These are phyloP conservation scores for Coemansia sp. DNA, from an alignment of 192 early-diverging fungal species.

Conservation along the genomic window DNA sequence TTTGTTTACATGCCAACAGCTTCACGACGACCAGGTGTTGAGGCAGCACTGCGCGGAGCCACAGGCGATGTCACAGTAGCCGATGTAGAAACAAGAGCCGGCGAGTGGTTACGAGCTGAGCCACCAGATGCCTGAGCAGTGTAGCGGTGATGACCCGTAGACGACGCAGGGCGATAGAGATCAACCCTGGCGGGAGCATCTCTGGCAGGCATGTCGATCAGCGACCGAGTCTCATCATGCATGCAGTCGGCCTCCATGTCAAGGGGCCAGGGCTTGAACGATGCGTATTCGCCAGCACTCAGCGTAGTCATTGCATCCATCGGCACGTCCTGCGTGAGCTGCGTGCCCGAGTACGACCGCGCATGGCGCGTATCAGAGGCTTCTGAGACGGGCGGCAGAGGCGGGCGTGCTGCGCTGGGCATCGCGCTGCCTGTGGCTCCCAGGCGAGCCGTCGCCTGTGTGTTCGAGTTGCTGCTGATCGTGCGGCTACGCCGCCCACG, in stretches of 20 bases:
- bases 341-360: conserved; percentile 40
- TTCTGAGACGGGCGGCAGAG: conserved; percentile 27
- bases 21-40: conserved; percentile 47
- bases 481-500: conserved; percentile 39
- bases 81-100: conserved; percentile 14
- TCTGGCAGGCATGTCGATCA: conserved; percentile 28
- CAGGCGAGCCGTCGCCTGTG: neutral
- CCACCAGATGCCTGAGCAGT: neutral
- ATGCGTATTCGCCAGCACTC: conserved; percentile 33
- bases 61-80: conserved; percentile 30
- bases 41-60: conserved; percentile 52
- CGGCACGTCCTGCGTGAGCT: conserved; percentile 37
- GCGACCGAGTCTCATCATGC: conserved; percentile 46
- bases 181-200: conserved; percentile 17
- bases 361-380: conserved; percentile 17
- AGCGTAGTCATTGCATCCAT: conserved; percentile 49
- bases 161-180: conserved; percentile 47
- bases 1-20: conserved; percentile 33
- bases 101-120: conserved; percentile 33
- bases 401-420: conserved; percentile 5
- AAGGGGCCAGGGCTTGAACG: conserved; percentile 43
- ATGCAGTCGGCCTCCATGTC: conserved; percentile 10
- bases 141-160: conserved; percentile 25
- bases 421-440: conserved; percentile 1
- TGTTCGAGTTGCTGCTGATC: conserved; percentile 26